A percentile compares a stretch with the other conserved stretches of the same genome.
These are phyloP conservation scores for Chenopodium berlandieri DNA, from an alignment of 148 eudicot species.

Conservation along the genomic window DNA sequence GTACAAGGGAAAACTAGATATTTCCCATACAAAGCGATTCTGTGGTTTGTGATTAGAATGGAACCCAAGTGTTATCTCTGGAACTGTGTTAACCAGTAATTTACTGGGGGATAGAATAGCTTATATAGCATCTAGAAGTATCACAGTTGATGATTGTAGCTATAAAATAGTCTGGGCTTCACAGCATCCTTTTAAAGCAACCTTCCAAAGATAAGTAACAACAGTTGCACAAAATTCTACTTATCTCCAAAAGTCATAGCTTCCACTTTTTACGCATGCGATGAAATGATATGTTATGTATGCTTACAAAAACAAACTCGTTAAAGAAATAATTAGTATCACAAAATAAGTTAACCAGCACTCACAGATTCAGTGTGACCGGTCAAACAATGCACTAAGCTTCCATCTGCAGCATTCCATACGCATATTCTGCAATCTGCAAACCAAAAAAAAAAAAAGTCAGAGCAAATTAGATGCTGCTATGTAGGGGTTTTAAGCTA, in stretches of 20 bases:
- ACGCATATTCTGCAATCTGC: slow-evolving; percentile 99
- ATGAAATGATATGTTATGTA: neutral
- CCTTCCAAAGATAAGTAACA: neutral
- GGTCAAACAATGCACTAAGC: slow-evolving; percentile 98
- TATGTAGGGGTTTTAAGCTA: neutral
- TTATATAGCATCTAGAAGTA: neutral
- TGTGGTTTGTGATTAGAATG: neutral
- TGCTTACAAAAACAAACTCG: neutral
- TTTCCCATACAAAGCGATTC: too few relatives aligned
- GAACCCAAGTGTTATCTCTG: neutral
- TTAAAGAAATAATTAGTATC: neutral
- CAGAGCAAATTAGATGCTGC: neutral
- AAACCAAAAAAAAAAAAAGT: slow-evolving; percentile 20
- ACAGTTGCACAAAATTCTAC: neutral
- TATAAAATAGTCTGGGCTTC: neutral
- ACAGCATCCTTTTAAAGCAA: neutral
- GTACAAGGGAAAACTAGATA: too few relatives aligned
- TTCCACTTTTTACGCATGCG: neutral
- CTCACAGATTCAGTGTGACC: slow-evolving; percentile 96
- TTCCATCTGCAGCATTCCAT: slow-evolving; percentile 99
- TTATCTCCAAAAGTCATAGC: neutral
- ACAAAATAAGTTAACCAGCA: slow-evolving; percentile 17
- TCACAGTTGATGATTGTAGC: neutral
- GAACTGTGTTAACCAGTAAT: neutral
- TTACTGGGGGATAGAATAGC: neutral